Conservation (phyloP, 148 eudicot genomes). For the Rhododendron ferrugineum region DNA sequence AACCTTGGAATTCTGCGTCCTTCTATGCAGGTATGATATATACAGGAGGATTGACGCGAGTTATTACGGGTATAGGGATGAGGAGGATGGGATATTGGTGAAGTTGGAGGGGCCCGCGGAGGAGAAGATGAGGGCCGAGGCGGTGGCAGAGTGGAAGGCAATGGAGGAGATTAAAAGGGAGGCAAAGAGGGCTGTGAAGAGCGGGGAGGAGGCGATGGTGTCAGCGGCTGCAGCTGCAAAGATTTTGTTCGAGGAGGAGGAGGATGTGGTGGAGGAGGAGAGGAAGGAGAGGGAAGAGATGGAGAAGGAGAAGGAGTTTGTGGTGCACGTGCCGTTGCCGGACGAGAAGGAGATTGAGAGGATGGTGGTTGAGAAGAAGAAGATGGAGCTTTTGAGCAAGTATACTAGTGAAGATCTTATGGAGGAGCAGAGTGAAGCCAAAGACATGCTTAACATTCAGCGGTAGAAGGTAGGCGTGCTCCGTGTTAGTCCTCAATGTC, state of each 20-base stretch:
- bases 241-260: slow-evolving; percentile 74
- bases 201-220: slow-evolving; percentile 68
- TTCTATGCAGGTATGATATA: slow-evolving; percentile 53
- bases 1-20: background rate
- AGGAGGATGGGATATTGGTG: slow-evolving; percentile 80
- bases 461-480: slow-evolving; percentile 24
- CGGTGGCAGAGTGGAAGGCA: slow-evolving; percentile 62
- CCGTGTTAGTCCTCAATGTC: background rate
- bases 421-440: slow-evolving; percentile 82
- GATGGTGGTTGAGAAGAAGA: slow-evolving; percentile 93
- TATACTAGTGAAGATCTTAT: slow-evolving; percentile 67
- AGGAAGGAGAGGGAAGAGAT: slow-evolving; percentile 41
- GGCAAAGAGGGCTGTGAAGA: slow-evolving; percentile 75
- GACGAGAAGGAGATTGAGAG: slow-evolving; percentile 92
- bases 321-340: slow-evolving; percentile 86
- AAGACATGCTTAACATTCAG: slow-evolving; percentile 81
- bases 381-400: slow-evolving; percentile 80
- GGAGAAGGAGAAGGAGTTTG: slow-evolving; percentile 62
- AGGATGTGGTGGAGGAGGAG: slow-evolving; percentile 80
- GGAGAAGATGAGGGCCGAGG: slow-evolving; percentile 64
- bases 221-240: slow-evolving; percentile 21
- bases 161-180: slow-evolving; percentile 87
- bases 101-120: slow-evolving; percentile 74
- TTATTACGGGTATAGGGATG: slow-evolving; percentile 88
- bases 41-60: slow-evolving; percentile 84